Conservation (phyloP, 164 flowering plant species). For the Liquidambar formosana region DNA sequence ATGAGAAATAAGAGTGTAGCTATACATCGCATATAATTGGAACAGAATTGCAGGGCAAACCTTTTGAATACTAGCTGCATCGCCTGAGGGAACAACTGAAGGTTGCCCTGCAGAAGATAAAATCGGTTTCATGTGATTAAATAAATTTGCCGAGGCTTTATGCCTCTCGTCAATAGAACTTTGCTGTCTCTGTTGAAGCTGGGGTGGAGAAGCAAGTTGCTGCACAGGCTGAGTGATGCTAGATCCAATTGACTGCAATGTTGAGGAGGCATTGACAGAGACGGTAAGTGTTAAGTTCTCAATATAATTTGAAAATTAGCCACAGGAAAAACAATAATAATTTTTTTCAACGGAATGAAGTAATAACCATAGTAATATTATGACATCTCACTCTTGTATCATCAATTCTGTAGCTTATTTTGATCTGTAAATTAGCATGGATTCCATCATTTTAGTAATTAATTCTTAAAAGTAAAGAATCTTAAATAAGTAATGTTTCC, state of each 20-base stretch:
- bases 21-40: background rate
- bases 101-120: slow-evolving; percentile 47
- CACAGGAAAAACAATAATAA: background rate
- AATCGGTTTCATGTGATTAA: slow-evolving; percentile 48
- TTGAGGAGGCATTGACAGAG: slow-evolving; percentile 32
- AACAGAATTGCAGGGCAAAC: slow-evolving; percentile 26
- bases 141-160: slow-evolving; percentile 38
- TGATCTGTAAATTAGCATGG: too few species aligned
- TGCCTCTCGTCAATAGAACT: slow-evolving; percentile 60
- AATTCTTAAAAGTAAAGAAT: too few species aligned
- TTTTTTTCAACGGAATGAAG: too few species aligned
- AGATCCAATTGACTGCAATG: slow-evolving; percentile 52
- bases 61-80: slow-evolving; percentile 49
- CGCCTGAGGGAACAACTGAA: slow-evolving; percentile 33
- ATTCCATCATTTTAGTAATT: too few species aligned
- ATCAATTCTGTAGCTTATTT: too few species aligned
- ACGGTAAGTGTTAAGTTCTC: background rate
- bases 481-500: too few species aligned
- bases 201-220: slow-evolving; percentile 56
- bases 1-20: background rate
- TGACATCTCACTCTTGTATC: too few species aligned
- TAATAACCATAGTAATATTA: too few species aligned
- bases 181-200: slow-evolving; percentile 63
- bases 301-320: too few species aligned
- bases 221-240: slow-evolving; percentile 40